A percentile compares a stretch with the other conserved stretches of the same genome.
These are phyloP conservation scores for Russula sp. DNA, from an alignment of 768 basidiomycete genomes.

Conservation along the genomic window DNA sequence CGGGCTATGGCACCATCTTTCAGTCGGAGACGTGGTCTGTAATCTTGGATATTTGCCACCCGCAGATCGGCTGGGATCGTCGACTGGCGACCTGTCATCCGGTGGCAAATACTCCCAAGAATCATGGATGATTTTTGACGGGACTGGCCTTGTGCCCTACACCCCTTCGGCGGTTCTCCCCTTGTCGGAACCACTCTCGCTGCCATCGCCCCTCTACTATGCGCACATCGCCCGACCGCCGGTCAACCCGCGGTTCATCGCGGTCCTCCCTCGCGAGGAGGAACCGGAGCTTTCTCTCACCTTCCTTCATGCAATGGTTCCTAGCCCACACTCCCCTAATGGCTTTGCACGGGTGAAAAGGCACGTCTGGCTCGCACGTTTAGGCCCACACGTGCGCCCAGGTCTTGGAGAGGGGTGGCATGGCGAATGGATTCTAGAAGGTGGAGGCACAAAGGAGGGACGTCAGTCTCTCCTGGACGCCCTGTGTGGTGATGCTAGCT, in stretches of 20 bases:
- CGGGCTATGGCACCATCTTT: slow-evolving; percentile 71
- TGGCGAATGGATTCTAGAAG: slow-evolving; percentile 77
- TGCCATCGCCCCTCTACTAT: slow-evolving; percentile 77
- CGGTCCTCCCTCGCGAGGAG: slow-evolving; percentile 31
- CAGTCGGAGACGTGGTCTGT: slow-evolving; percentile 69
- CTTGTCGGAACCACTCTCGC: slow-evolving; percentile 48
- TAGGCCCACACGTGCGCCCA: slow-evolving; percentile 30
- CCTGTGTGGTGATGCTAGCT: slow-evolving; percentile 35
- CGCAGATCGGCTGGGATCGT: slow-evolving; percentile 18
- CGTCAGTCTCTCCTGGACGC: slow-evolving; percentile 51
- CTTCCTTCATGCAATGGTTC: slow-evolving; percentile 41
- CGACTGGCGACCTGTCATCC: slow-evolving; percentile 21
- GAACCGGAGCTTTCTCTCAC: slow-evolving; percentile 41
- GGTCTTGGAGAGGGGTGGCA: slow-evolving; percentile 63
- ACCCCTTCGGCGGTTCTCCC: slow-evolving; percentile 49
- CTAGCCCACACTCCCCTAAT: slow-evolving; percentile 53
- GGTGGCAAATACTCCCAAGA: slow-evolving; percentile 24
- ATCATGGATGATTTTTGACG: slow-evolving; percentile 75
- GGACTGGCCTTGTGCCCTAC: slow-evolving; percentile 54
- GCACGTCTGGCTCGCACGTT: slow-evolving; percentile 60
- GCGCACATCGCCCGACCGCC: slow-evolving; percentile 50
- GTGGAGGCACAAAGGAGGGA: slow-evolving; percentile 68
- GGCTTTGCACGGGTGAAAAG: slow-evolving; percentile 56
- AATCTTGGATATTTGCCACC: slow-evolving; percentile 74
- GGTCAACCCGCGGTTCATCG: slow-evolving; percentile 29